Evolutionary conservation across 441 rosid species (phyloP).

Genomic region (Viola pubescens): DNA sequence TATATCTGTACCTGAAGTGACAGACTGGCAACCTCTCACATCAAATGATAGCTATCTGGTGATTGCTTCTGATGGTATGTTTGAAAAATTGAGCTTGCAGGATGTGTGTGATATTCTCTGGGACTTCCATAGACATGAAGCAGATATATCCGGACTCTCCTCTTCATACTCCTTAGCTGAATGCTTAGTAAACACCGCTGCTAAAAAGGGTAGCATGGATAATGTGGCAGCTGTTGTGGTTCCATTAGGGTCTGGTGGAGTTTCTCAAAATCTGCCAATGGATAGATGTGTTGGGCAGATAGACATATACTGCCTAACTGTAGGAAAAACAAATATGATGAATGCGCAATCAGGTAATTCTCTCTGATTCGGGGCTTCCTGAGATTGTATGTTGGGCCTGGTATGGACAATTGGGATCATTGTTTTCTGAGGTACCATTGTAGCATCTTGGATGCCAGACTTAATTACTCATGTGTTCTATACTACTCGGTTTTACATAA

Average conservation of each 20-base stretch:
- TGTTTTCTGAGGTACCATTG: not conserved
- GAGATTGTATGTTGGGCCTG: constrained; percentile 1
- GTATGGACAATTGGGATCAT: not conserved
- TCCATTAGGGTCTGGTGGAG: constrained; percentile 45
- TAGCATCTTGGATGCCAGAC: not conserved
- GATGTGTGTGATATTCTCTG: constrained; percentile 77
- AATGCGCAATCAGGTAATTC: constrained; percentile 45
- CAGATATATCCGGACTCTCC: constrained; percentile 35
- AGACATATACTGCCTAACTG: constrained; percentile 28
- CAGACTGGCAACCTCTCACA: constrained; percentile 67
- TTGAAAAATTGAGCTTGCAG: constrained; percentile 71
- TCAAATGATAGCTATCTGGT: constrained; percentile 79
- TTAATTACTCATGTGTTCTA: too few species aligned
- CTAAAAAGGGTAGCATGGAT: constrained; percentile 76
- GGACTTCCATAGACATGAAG: constrained; percentile 43
- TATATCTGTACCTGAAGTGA: constrained; percentile 84
- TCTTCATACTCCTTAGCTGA: constrained; percentile 69
- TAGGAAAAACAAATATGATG: constrained; percentile 27
- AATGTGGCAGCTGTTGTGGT: constrained; percentile 80
- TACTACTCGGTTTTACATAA: too few species aligned
- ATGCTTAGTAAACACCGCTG: constrained; percentile 69
- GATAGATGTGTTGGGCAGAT: constrained; percentile 33
- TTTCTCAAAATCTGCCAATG: constrained; percentile 34
- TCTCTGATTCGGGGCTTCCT: constrained; percentile 16
- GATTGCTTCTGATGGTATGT: constrained; percentile 89